phyloP scores from a whole-genome alignment of 2,329 filamentous ascomycete species.

The Fusarium sp. region DNA sequence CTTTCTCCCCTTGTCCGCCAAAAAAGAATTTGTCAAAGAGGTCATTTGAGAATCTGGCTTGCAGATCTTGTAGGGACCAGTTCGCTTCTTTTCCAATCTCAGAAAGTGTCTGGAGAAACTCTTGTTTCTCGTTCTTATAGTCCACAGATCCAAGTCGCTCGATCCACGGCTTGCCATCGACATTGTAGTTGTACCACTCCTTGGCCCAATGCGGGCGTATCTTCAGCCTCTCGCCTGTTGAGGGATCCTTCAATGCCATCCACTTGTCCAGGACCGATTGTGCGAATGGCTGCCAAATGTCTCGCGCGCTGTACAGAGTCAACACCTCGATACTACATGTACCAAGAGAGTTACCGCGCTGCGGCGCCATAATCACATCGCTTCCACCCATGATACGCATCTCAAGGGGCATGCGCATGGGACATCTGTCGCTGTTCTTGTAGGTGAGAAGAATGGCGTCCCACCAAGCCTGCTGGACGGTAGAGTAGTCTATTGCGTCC shows the following conservation, averaged over 20 bases:
- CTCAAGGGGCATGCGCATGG: constrained; percentile 27
- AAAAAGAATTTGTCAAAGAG: constrained; percentile 9
- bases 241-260: constrained; percentile 11
- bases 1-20: neutral
- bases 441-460: constrained; percentile 18
- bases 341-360: constrained; percentile 14
- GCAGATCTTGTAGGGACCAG: constrained; percentile 1
- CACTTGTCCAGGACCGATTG: constrained; percentile 22
- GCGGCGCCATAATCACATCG: constrained; percentile 20
- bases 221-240: constrained; percentile 6
- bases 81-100: constrained; percentile 1
- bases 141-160: constrained; percentile 8
- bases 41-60: constrained; percentile 7
- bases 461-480: constrained; percentile 24
- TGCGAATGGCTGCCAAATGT: constrained; percentile 12
- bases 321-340: constrained; percentile 19
- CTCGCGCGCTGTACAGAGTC: constrained; percentile 1
- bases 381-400: constrained; percentile 30
- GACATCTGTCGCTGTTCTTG: constrained; percentile 11
- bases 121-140: constrained; percentile 14
- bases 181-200: constrained; percentile 19
- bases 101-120: neutral
- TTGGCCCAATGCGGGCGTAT: constrained; percentile 20
- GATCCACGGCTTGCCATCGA: constrained; percentile 11
- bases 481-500: constrained; percentile 1